Percentiles rank a stretch among this genome's conserved stretches.
These are phyloP conservation scores for Paramecium sonneborni DNA, from an alignment of 73 alveolate genomes.

Conservation along the genomic window DNA sequence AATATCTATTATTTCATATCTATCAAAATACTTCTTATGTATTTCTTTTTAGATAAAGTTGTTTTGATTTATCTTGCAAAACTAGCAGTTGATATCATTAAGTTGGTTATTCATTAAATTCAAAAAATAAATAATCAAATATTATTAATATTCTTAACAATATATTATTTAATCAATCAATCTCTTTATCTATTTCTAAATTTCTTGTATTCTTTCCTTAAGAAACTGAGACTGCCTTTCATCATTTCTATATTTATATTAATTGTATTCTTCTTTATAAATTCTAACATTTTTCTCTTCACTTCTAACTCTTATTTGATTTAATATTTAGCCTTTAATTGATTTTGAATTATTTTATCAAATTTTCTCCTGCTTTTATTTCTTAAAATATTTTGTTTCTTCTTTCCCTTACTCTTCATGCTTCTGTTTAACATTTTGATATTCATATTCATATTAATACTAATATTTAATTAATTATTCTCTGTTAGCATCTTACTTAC, in stretches of 20 bases:
- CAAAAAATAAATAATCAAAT: background rate
- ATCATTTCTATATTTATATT: background rate
- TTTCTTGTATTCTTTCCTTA: background rate
- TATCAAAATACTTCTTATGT: conserved; percentile 15
- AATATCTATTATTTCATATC: conserved; percentile 39
- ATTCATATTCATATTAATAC: background rate
- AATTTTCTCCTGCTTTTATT: background rate
- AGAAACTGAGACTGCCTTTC: background rate
- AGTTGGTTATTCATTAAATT: conserved; percentile 47
- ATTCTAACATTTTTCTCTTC: background rate
- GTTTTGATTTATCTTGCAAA: background rate
- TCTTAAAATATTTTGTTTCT: background rate
- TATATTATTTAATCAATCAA: background rate
- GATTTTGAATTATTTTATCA: background rate
- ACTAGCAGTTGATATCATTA: background rate
- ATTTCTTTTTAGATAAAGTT: background rate
- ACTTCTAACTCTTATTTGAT: background rate
- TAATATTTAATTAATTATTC: background rate
- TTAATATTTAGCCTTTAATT: background rate
- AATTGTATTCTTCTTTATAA: background rate
- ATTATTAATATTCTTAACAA: background rate
- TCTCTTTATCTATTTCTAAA: background rate
- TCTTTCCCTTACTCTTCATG: conserved; percentile 1
- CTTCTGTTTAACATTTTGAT: background rate
- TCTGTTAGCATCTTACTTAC: background rate